A percentile compares a stretch with the other conserved stretches of the same genome.
phyloP scores from a whole-genome alignment of 495 filamentous ascomycete genomes.

The Astrocystis sublimbata region DNA sequence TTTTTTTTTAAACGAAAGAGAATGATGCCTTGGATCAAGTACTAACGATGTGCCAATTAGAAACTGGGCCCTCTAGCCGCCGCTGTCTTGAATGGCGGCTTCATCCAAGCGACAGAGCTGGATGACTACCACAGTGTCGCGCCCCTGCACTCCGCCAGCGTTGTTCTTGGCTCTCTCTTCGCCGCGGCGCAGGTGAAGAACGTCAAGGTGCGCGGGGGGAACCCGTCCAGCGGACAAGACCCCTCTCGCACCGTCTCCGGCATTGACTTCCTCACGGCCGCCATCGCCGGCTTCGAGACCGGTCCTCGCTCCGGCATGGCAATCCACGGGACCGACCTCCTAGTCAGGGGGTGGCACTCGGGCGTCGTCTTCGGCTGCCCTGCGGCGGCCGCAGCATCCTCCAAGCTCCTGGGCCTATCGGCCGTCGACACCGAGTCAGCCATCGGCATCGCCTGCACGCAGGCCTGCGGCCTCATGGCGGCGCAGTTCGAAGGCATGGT shows the following conservation, averaged over 20 bases:
- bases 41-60: neutral
- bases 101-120: slow-evolving; percentile 46
- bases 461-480: slow-evolving; percentile 45
- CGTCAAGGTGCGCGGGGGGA: slow-evolving; percentile 9
- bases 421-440: slow-evolving; percentile 37
- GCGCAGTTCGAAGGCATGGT: slow-evolving; percentile 47
- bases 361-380: slow-evolving; percentile 48
- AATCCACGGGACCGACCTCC: slow-evolving; percentile 41
- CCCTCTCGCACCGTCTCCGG: slow-evolving; percentile 2
- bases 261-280: slow-evolving; percentile 37
- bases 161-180: slow-evolving; percentile 44
- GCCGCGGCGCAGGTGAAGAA: slow-evolving; percentile 33
- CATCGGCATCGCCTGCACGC: slow-evolving; percentile 46
- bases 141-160: slow-evolving; percentile 39
- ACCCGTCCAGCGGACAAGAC: slow-evolving; percentile 14
- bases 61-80: slow-evolving; percentile 35
- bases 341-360: slow-evolving; percentile 47
- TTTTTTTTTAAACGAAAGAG: no score
- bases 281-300: slow-evolving; percentile 42
- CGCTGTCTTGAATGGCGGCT: slow-evolving; percentile 44
- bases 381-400: slow-evolving; percentile 40
- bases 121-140: slow-evolving; percentile 47
- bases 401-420: slow-evolving; percentile 39
- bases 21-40: neutral
- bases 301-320: slow-evolving; percentile 45